Percentiles rank a stretch among this genome's conserved stretches.
phyloP scores from a whole-genome alignment of 306 rosid genomes.

The Aeschynomene evenia region DNA sequence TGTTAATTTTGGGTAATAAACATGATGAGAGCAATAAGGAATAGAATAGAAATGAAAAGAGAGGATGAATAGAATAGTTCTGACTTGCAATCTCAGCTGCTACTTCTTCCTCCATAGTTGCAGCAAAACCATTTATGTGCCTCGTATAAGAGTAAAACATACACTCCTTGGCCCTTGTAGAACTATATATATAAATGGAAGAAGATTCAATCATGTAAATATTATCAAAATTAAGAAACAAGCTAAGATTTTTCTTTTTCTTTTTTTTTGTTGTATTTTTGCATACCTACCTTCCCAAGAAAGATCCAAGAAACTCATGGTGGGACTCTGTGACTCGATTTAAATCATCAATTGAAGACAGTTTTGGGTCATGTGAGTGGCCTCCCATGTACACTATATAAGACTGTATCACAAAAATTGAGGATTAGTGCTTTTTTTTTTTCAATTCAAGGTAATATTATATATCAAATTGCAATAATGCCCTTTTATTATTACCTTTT shows the following conservation, averaged over 20 bases:
- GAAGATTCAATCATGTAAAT: not conserved
- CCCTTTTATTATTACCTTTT: slow-evolving; percentile 71
- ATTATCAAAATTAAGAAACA: not conserved
- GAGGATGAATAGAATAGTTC: not conserved
- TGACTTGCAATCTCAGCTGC: slow-evolving; percentile 65
- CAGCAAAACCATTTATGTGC: slow-evolving; percentile 96
- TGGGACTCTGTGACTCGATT: slow-evolving; percentile 57
- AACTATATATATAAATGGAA: slow-evolving; percentile 37
- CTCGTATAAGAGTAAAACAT: slow-evolving; percentile 84
- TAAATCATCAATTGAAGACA: slow-evolving; percentile 47
- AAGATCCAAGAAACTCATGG: slow-evolving; percentile 70
- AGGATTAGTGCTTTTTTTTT: not conserved
- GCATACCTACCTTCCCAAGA: slow-evolving; percentile 75
- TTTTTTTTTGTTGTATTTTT: not conserved
- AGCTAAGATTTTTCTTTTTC: no score
- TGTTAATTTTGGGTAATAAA: no score
- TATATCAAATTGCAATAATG: slow-evolving; percentile 38
- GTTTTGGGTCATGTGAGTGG: slow-evolving; percentile 59
- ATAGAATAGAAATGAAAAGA: not conserved
- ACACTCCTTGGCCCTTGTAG: slow-evolving; percentile 52
- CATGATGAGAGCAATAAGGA: no score
- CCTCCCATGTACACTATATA: slow-evolving; percentile 88
- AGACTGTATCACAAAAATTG: no score
- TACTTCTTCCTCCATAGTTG: slow-evolving; percentile 66
- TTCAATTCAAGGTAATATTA: not conserved